A percentile compares a stretch with the other conserved stretches of the same genome.
phyloP scores from a whole-genome alignment of 1,284 basidiomycete genomes.

The Wallemia ichthyophaga region DNA sequence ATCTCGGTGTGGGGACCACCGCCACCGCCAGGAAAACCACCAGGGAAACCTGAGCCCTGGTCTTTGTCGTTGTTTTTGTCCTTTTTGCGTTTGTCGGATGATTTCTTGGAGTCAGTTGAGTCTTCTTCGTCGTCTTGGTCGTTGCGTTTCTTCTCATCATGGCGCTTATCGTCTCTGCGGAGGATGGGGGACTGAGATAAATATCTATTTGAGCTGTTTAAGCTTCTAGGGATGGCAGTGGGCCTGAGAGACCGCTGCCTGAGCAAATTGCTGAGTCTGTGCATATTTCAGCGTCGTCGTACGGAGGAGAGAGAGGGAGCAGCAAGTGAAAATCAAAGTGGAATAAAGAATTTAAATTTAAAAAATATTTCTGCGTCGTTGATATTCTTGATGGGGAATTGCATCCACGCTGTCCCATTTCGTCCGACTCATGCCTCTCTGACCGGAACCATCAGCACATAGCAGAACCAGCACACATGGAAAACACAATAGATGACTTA shows the following conservation, averaged over 20 bases:
- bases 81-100: background rate
- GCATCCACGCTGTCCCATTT: no score
- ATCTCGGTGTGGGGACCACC: conserved; percentile 1
- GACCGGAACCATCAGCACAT: no score
- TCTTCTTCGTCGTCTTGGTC: background rate
- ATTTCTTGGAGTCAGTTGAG: no score
- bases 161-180: background rate
- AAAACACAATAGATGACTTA: background rate
- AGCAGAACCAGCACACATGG: background rate
- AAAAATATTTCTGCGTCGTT: no score
- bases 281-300: background rate
- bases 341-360: no score
- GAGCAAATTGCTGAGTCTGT: background rate
- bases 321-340: no score
- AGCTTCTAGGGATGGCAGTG: background rate
- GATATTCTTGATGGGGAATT: no score
- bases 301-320: no score
- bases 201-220: background rate
- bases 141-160: background rate
- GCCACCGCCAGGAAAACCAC: background rate
- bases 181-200: background rate
- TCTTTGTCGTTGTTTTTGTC: conserved; percentile 1
- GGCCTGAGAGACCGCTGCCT: background rate
- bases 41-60: background rate
- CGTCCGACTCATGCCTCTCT: no score